Evolutionary conservation across 768 basidiomycete genomes (phyloP).

Genomic region (Chiua virens): DNA sequence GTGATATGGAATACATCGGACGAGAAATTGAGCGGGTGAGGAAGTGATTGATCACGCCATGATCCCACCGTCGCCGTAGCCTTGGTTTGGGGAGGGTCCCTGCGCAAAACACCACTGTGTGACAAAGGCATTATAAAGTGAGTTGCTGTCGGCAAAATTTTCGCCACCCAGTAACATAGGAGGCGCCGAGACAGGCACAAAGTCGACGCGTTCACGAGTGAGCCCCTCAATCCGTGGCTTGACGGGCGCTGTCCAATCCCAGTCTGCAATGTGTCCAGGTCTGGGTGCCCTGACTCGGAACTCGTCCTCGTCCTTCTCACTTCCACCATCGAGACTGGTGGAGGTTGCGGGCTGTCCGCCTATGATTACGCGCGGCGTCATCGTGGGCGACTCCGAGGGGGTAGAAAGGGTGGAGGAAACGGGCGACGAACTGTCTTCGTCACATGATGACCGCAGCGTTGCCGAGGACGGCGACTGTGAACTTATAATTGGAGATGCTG

Average conservation of each 20-base stretch:
- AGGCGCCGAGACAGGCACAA: conserved; percentile 24
- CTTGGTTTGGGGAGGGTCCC: conserved; percentile 29
- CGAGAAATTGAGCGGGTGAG: not conserved
- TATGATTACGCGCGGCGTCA: conserved; percentile 23
- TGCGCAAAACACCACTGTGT: conserved; percentile 70
- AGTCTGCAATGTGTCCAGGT: conserved; percentile 12
- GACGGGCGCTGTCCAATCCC: conserved; percentile 23
- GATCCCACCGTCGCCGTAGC: conserved; percentile 16
- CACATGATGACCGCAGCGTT: not conserved
- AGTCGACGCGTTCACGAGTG: not conserved
- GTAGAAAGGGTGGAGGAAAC: conserved; percentile 30
- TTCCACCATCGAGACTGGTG: not conserved
- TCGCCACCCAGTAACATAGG: not conserved
- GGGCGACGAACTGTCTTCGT: conserved; percentile 22
- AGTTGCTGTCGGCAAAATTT: conserved; percentile 22
- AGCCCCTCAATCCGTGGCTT: not conserved
- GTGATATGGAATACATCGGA: not conserved
- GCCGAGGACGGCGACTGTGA: not conserved
- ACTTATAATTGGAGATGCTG: not conserved
- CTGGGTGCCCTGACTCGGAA: not conserved
- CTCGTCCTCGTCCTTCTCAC: not conserved
- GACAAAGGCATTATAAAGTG: conserved; percentile 60
- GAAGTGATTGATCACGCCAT: conserved; percentile 12
- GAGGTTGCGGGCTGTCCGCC: conserved; percentile 26
- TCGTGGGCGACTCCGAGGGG: conserved; percentile 21